A percentile compares a stretch with the other conserved stretches of the same genome.
phyloP scores from a whole-genome alignment of 2,329 filamentous ascomycete genomes.

The Coniosporium uncinatum region DNA sequence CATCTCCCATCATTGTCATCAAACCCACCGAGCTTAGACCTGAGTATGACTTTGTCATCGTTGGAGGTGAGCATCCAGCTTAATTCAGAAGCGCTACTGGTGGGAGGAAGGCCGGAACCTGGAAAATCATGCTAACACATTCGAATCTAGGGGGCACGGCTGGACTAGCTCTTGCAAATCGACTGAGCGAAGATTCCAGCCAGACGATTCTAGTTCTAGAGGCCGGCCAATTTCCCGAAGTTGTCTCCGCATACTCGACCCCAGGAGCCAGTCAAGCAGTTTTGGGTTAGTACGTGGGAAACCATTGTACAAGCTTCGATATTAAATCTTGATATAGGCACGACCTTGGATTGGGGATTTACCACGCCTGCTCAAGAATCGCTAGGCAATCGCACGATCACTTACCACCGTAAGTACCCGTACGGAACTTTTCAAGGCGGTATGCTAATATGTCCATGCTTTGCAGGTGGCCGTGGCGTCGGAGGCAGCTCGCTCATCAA shows the following conservation, averaged over 20 bases:
- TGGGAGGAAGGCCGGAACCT: neutral
- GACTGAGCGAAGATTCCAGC: conserved; percentile 12
- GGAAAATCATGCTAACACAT: neutral
- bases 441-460: neutral
- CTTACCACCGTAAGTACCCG: conserved; percentile 11
- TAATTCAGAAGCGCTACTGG: neutral
- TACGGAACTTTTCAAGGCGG: neutral
- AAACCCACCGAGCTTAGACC: neutral
- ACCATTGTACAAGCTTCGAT: neutral
- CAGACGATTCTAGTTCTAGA: conserved; percentile 17
- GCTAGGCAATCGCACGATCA: conserved; percentile 14
- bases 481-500: conserved; percentile 30
- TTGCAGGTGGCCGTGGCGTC: conserved; percentile 14
- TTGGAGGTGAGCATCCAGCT: conserved; percentile 6
- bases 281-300: conserved; percentile 11
- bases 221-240: conserved; percentile 12
- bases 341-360: conserved; percentile 21
- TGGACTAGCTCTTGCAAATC: conserved; percentile 14
- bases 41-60: conserved; percentile 12
- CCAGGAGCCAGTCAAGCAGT: conserved; percentile 18
- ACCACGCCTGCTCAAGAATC: conserved; percentile 15
- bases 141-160: conserved; percentile 15
- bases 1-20: neutral
- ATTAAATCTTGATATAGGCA: conserved; percentile 7
- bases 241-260: conserved; percentile 17